These are phyloP conservation scores for Podila horticola DNA, from an alignment of 192 early-diverging fungal species.

Conservation along the genomic window DNA sequence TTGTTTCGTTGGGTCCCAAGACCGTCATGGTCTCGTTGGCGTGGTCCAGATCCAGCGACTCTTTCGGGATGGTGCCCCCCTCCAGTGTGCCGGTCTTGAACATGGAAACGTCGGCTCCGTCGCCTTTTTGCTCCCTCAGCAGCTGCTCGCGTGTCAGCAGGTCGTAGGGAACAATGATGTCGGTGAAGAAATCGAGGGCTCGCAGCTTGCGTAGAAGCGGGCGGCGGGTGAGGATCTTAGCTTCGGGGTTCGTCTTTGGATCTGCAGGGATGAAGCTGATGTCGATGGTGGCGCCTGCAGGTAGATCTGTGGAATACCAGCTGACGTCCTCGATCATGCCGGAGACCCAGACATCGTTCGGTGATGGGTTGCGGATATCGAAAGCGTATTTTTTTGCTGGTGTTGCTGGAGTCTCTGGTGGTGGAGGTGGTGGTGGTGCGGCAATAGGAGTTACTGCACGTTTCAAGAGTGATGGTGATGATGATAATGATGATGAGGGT, in stretches of 20 bases:
- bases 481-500: not conserved
- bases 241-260: constrained; percentile 30
- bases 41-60: not conserved
- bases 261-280: constrained; percentile 20
- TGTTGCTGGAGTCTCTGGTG: not conserved
- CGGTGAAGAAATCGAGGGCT: constrained; percentile 10
- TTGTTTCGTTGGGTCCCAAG: not conserved
- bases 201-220: constrained; percentile 18
- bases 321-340: constrained; percentile 9
- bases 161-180: constrained; percentile 28
- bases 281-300: constrained; percentile 22
- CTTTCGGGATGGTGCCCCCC: not conserved
- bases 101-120: not conserved
- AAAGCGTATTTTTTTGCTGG: not conserved
- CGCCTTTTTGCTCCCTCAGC: constrained; percentile 17
- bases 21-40: not conserved
- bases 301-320: constrained; percentile 16
- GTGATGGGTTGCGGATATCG: constrained; percentile 19
- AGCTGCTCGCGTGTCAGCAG: constrained; percentile 29
- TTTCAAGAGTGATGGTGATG: not conserved
- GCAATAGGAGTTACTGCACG: not conserved
- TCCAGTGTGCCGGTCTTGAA: not conserved
- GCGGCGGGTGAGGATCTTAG: constrained; percentile 14
- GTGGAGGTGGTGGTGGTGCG: not conserved
- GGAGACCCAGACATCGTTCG: constrained; percentile 32